These are phyloP conservation scores for Xylaria multiplex DNA, from an alignment of 2,329 filamentous ascomycete species.

Conservation along the genomic window DNA sequence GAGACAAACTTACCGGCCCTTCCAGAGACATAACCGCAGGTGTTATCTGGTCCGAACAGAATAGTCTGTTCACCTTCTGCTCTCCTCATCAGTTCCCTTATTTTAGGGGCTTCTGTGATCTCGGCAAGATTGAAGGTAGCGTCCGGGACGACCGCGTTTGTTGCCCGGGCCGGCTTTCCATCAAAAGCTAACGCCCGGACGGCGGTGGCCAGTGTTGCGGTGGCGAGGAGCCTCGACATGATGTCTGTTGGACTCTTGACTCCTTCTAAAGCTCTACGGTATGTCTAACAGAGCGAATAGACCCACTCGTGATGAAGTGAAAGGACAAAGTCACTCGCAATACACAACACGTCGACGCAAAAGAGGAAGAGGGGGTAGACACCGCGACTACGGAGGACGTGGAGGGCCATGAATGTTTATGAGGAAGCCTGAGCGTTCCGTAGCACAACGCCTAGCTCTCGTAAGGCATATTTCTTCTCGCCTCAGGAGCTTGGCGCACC, in stretches of 20 bases:
- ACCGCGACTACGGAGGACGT: slow-evolving; percentile 19
- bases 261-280: slow-evolving; percentile 26
- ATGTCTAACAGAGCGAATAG: slow-evolving; percentile 13
- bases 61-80: slow-evolving; percentile 49
- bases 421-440: slow-evolving; percentile 8
- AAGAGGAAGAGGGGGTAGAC: slow-evolving; percentile 27
- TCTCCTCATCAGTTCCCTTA: slow-evolving; percentile 50
- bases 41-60: slow-evolving; percentile 60
- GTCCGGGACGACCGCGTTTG: slow-evolving; percentile 48
- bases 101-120: slow-evolving; percentile 55
- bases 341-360: slow-evolving; percentile 16
- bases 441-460: slow-evolving; percentile 15
- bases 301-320: slow-evolving; percentile 20
- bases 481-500: slow-evolving; percentile 3
- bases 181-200: slow-evolving; percentile 52
- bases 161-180: slow-evolving; percentile 49
- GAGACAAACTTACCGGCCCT: slow-evolving; percentile 47
- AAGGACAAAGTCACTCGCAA: slow-evolving; percentile 19
- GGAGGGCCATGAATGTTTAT: slow-evolving; percentile 30
- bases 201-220: slow-evolving; percentile 48
- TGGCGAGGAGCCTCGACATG: slow-evolving; percentile 45
- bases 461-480: slow-evolving; percentile 37
- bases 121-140: slow-evolving; percentile 52
- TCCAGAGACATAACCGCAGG: slow-evolving; percentile 61
- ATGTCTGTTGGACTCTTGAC: slow-evolving; percentile 21